Evolutionary conservation across 2,329 filamentous ascomycete species (phyloP).

Genomic region (Ascochyta lentis): DNA sequence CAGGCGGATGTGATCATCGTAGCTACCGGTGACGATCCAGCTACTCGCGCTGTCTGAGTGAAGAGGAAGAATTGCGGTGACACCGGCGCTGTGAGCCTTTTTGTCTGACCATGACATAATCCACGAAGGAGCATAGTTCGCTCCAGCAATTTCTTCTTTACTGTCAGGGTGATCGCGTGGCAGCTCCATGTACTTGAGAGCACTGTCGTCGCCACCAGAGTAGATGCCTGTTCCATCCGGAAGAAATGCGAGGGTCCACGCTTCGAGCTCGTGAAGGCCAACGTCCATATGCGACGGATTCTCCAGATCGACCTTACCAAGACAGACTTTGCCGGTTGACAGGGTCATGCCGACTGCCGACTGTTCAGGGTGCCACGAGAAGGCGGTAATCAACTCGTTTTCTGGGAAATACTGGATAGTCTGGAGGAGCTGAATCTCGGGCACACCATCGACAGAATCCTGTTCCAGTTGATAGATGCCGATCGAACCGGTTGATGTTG

Average conservation of each 20-base stretch:
- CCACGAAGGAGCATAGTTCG: conserved; percentile 16
- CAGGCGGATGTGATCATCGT: conserved; percentile 83
- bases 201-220: conserved; percentile 79
- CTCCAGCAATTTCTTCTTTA: conserved; percentile 3
- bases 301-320: conserved; percentile 35
- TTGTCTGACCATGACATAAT: conserved; percentile 55
- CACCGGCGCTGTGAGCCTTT: conserved; percentile 77
- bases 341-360: conserved; percentile 72
- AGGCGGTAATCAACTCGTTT: conserved; percentile 71
- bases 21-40: conserved; percentile 83
- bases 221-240: conserved; percentile 57
- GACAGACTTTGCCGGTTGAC: conserved; percentile 67
- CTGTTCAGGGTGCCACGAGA: conserved; percentile 71
- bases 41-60: conserved; percentile 52
- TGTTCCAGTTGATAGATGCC: conserved; percentile 65
- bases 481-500: conserved; percentile 77
- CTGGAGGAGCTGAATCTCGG: conserved; percentile 39
- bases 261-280: conserved; percentile 65
- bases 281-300: conserved; percentile 29
- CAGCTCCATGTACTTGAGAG: conserved; percentile 56
- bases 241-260: conserved; percentile 74
- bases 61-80: conserved; percentile 84
- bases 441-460: conserved; percentile 14
- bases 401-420: conserved; percentile 61
- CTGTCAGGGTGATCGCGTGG: conserved; percentile 11